A percentile compares a stretch with the other conserved stretches of the same genome.
These are phyloP conservation scores for Kregervanrija fluxuum DNA, from an alignment of 805 yeast genomes.

Conservation along the genomic window DNA sequence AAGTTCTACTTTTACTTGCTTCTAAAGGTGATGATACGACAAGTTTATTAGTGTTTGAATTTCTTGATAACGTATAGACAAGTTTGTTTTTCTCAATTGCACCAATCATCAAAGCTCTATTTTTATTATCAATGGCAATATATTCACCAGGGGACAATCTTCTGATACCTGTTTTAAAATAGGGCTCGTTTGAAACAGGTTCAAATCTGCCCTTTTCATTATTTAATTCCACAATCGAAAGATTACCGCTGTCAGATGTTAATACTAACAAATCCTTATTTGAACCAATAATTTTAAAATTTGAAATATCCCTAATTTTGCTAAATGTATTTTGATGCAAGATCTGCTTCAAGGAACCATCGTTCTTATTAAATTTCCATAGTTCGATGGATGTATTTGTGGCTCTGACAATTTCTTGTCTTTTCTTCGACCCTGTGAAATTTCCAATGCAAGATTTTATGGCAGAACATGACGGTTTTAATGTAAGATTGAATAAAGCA, in stretches of 20 bases:
- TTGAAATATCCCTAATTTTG: conserved; percentile 44
- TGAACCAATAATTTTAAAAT: conserved; percentile 47
- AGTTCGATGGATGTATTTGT: conserved; percentile 49
- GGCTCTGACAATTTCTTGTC: conserved; percentile 59
- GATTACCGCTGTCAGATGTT: conserved; percentile 74
- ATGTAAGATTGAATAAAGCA: conserved; percentile 61
- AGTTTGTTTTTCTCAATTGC: conserved; percentile 71
- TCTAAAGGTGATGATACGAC: conserved; percentile 70
- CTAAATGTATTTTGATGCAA: conserved; percentile 47
- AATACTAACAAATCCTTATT: conserved; percentile 52
- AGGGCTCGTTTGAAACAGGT: conserved; percentile 52
- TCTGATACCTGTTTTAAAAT: conserved; percentile 67
- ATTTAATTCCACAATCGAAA: conserved; percentile 38
- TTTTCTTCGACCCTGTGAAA: conserved; percentile 46
- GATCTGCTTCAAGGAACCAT: conserved; percentile 46
- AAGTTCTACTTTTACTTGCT: conserved; percentile 39
- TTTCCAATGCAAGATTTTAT: conserved; percentile 57
- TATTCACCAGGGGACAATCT: conserved; percentile 71
- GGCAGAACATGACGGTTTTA: conserved; percentile 52
- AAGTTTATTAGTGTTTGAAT: conserved; percentile 30
- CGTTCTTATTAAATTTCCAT: conserved; percentile 42
- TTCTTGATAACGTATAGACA: conserved; percentile 53
- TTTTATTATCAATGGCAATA: conserved; percentile 61
- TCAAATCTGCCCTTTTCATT: conserved; percentile 27
- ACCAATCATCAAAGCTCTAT: conserved; percentile 60